A percentile compares a stretch with the other conserved stretches of the same genome.
Evolutionary conservation across 2,329 filamentous ascomycete genomes (phyloP).

Genomic region (Onygena corvina): DNA sequence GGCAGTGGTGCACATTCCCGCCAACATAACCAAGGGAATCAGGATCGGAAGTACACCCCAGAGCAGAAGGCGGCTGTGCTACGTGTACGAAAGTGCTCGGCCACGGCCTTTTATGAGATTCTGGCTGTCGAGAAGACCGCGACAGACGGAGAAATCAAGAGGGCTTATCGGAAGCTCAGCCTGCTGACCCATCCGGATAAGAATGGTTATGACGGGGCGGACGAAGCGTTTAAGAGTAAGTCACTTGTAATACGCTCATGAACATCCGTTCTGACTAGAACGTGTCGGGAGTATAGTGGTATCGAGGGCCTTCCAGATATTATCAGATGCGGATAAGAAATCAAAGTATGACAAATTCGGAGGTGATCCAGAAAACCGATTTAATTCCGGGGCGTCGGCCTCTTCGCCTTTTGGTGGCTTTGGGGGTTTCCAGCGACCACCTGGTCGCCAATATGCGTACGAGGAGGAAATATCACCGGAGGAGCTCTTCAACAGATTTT

Average conservation of each 20-base stretch:
- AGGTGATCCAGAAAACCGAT: constrained; percentile 82
- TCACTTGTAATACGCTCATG: too few relatives aligned
- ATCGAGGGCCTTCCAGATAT: constrained; percentile 77
- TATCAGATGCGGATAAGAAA: constrained; percentile 89
- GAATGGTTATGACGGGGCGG: constrained; percentile 88
- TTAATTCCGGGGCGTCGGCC: constrained; percentile 41
- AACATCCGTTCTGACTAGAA: too few relatives aligned
- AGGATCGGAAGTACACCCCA: constrained; percentile 56
- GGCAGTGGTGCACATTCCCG: constrained; percentile 34
- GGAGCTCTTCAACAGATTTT: constrained; percentile 95
- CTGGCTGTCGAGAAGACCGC: constrained; percentile 57
- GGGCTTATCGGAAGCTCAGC: constrained; percentile 90
- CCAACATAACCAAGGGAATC: constrained; percentile 40
- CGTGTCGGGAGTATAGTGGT: constrained; percentile 61
- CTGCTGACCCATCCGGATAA: constrained; percentile 96
- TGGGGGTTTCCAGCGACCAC: constrained; percentile 34
- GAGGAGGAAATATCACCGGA: constrained; percentile 91
- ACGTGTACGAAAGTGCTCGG: constrained; percentile 68
- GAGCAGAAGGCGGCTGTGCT: constrained; percentile 89
- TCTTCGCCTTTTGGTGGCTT: constrained; percentile 35
- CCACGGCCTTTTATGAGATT: constrained; percentile 94
- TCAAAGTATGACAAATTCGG: constrained; percentile 78
- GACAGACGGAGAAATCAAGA: constrained; percentile 81
- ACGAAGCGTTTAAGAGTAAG: constrained; percentile 90
- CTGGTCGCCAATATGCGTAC: constrained; percentile 52